These are phyloP conservation scores for Hansenula sp. DNA, from an alignment of 1,139 yeast genomes.

Conservation along the genomic window DNA sequence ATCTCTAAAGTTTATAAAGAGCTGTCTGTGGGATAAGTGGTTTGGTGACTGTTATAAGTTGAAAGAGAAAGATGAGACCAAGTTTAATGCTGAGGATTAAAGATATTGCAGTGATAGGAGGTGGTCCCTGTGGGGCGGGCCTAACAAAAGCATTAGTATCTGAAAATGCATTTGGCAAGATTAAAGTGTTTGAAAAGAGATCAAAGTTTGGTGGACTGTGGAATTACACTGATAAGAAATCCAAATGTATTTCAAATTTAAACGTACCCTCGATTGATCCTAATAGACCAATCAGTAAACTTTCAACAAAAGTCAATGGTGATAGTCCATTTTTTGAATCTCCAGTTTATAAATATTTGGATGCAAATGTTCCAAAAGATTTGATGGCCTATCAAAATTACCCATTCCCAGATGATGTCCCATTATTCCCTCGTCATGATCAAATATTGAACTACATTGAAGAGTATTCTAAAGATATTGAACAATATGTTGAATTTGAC, in stretches of 20 bases:
- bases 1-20: too few species aligned
- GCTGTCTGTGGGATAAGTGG: too few species aligned
- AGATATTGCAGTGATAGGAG: slow-evolving; percentile 54
- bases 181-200: slow-evolving; percentile 50
- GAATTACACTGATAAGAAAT: slow-evolving; percentile 35
- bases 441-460: slow-evolving; percentile 46
- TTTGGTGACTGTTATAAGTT: too few species aligned
- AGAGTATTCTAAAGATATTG: slow-evolving; percentile 39
- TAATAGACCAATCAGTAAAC: slow-evolving; percentile 7
- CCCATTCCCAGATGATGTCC: slow-evolving; percentile 40
- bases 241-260: slow-evolving; percentile 8
- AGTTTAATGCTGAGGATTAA: slow-evolving; percentile 6
- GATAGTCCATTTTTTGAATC: slow-evolving; percentile 24
- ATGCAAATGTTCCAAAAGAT: slow-evolving; percentile 57
- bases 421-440: slow-evolving; percentile 47
- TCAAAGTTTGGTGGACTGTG: slow-evolving; percentile 49
- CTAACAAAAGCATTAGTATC: slow-evolving; percentile 48
- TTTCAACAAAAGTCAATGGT: slow-evolving; percentile 13
- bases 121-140: slow-evolving; percentile 67
- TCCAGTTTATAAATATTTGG: slow-evolving; percentile 37
- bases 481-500: slow-evolving; percentile 24
- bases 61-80: neutral
- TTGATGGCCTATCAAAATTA: slow-evolving; percentile 52
- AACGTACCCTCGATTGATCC: slow-evolving; percentile 22
- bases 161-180: slow-evolving; percentile 38